Conservation (phyloP, 129 eudicot species). For the Escallonia rubra region DNA sequence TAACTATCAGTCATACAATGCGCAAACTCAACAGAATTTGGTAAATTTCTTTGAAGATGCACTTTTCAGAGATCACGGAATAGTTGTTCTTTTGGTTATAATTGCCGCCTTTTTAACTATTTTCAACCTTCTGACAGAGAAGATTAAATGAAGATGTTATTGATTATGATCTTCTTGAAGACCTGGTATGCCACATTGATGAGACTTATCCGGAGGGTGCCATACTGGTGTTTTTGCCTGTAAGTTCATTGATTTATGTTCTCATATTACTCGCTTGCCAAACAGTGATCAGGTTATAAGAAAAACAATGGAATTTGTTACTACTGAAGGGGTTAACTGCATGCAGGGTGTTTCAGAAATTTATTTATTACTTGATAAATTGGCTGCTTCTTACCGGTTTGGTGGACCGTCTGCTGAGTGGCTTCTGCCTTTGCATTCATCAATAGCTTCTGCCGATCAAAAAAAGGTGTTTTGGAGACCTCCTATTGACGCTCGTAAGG, state of each 20-base stretch:
- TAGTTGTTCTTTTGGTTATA: conserved; percentile 3
- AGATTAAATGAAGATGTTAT: conserved; percentile 82
- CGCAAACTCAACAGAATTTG: conserved; percentile 82
- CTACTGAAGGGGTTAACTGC: background rate
- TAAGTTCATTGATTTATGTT: conserved; percentile 23
- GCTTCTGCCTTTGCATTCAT: conserved; percentile 91
- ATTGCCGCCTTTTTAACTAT: conserved; percentile 4
- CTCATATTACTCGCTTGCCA: background rate
- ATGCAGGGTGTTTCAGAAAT: conserved; percentile 91
- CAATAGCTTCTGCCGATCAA: conserved; percentile 83
- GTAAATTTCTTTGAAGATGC: conserved; percentile 29
- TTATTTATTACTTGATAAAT: conserved; percentile 59
- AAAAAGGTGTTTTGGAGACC: conserved; percentile 79
- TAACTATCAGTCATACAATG: conserved; percentile 63
- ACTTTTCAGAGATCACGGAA: background rate
- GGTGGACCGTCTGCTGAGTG: conserved; percentile 81
- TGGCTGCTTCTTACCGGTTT: conserved; percentile 74
- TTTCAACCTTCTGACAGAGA: conserved; percentile 43
- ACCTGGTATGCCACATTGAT: conserved; percentile 81
- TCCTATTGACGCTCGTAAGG: conserved; percentile 74
- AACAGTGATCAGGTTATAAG: background rate
- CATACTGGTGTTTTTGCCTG: conserved; percentile 83
- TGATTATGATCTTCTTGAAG: conserved; percentile 95
- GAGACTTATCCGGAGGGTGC: conserved; percentile 80
- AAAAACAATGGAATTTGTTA: background rate